A percentile compares a stretch with the other conserved stretches of the same genome.
These are phyloP conservation scores for Stagonosporopsis tanaceti DNA, from an alignment of 2,329 filamentous ascomycete genomes.

Conservation along the genomic window DNA sequence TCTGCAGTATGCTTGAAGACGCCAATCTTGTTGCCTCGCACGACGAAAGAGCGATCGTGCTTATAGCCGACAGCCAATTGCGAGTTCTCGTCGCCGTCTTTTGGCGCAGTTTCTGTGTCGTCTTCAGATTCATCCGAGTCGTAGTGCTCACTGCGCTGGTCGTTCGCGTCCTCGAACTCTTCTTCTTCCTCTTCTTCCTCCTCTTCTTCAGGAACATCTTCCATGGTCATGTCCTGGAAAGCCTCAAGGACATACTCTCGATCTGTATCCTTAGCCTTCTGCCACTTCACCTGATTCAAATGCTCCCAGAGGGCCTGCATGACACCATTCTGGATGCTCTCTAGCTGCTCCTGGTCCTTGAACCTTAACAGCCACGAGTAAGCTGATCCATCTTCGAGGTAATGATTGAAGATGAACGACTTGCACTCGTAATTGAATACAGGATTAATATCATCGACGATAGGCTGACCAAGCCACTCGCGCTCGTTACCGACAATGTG, in stretches of 20 bases:
- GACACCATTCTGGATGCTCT: slow-evolving; percentile 89
- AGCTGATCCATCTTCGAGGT: slow-evolving; percentile 83
- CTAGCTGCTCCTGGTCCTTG: slow-evolving; percentile 79
- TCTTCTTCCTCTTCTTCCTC: slow-evolving; percentile 65
- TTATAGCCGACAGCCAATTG: slow-evolving; percentile 96
- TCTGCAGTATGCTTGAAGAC: slow-evolving; percentile 97
- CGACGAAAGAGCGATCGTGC: slow-evolving; percentile 95
- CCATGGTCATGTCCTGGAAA: slow-evolving; percentile 93
- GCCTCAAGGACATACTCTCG: slow-evolving; percentile 94
- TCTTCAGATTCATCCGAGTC: slow-evolving; percentile 82
- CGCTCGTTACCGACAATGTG: slow-evolving; percentile 79
- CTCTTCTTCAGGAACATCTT: slow-evolving; percentile 71
- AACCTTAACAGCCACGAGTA: slow-evolving; percentile 97
- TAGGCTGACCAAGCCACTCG: slow-evolving; percentile 85
- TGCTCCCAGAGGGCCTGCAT: slow-evolving; percentile 98
- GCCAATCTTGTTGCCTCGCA: slow-evolving; percentile 96
- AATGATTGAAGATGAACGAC: slow-evolving; percentile 99
- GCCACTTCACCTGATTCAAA: slow-evolving; percentile 92
- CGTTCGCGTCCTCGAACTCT: slow-evolving; percentile 69
- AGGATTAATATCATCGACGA: slow-evolving; percentile 92
- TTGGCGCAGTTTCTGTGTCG: slow-evolving; percentile 70
- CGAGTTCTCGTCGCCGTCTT: slow-evolving; percentile 87
- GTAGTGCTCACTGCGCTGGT: slow-evolving; percentile 75
- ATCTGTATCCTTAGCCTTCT: slow-evolving; percentile 89
- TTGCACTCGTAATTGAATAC: slow-evolving; percentile 99